Evolutionary conservation across 139 green algal genomes (phyloP), one percentile per base, ranked within the genome.

Genomic region (Haematococcus sp.): DNA sequence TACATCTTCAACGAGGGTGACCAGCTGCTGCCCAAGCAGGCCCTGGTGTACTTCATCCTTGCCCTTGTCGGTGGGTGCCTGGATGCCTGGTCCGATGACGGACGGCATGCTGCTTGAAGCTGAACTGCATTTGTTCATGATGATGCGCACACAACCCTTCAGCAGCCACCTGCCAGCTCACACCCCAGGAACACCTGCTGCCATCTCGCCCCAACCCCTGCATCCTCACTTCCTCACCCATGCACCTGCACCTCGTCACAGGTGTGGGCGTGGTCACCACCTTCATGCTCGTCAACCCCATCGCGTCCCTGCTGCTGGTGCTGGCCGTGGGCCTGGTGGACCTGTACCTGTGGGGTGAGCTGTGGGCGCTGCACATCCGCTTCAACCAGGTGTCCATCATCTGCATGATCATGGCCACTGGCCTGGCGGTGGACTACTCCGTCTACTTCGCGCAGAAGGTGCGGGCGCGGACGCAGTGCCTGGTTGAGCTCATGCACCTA

Each of bases 321-420:
- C 33, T 30, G 7, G 44, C 61, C 20, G 66, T 79, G 27, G 65
- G 65, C 52, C 52, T 79, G 25, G 74, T 79, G 34, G 31, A 34
- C 40, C 54, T 79, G 52, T 73, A 58, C 54, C 64, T 79, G 17
- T 79, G 74, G 63, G 74, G 65, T 20, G 74, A 79, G 65, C 54
- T 79, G 23, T 74, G 52, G 52, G 22, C 58, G 3, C 28, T 79
- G 4, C 2, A 63, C 35, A 74, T 79, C 43, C 52, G 61, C 28
- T 74, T 79, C 65, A 79, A 79, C 54, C 74, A 79, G 34, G 74
- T 79, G 13, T 79, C 76, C 34, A 35, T 82, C 33, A 73, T 82
- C 76, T 77, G 77, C 70, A 70, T 82, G 70, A 70, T 79, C 74
- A 79, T 79, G 74, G 74, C 74, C 28, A 74, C 66, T 3, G 74